A percentile compares a stretch with the other conserved stretches of the same genome.
Conservation (phyloP, 2,329 filamentous ascomycete genomes). For the Septoria linicola region DNA sequence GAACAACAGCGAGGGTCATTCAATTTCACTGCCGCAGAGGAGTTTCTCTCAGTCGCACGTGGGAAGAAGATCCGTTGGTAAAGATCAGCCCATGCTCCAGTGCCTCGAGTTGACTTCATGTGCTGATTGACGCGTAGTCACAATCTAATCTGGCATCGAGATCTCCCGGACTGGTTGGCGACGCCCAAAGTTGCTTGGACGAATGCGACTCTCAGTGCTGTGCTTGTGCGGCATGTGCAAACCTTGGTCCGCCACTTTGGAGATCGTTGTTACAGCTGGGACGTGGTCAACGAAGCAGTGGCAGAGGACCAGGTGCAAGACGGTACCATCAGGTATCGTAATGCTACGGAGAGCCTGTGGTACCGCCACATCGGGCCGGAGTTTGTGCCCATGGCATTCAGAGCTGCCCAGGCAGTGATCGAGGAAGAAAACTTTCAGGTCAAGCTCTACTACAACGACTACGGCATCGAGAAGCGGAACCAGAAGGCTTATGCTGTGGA, state of each 20-base stretch:
- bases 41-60: constrained; percentile 29
- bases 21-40: constrained; percentile 28
- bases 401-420: constrained; percentile 23
- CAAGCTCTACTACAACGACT: constrained; percentile 36
- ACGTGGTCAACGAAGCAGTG: constrained; percentile 21
- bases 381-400: constrained; percentile 32
- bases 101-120: not conserved
- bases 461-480: constrained; percentile 31
- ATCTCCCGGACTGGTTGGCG: constrained; percentile 42
- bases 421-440: constrained; percentile 20
- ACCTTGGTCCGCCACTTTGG: constrained; percentile 42
- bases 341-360: constrained; percentile 28
- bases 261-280: constrained; percentile 37
- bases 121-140: constrained; percentile 38
- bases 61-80: constrained; percentile 33
- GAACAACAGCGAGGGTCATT: constrained; percentile 40
- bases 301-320: constrained; percentile 10
- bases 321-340: constrained; percentile 5
- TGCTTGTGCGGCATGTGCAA: constrained; percentile 46
- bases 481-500: constrained; percentile 28
- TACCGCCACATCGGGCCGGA: constrained; percentile 33
- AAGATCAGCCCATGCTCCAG: not conserved
- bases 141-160: constrained; percentile 44
- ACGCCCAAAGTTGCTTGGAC: constrained; percentile 29
- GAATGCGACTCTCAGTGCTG: constrained; percentile 43